phyloP scores from a whole-genome alignment of 805 yeast genomes.

The Candida verbasci region DNA sequence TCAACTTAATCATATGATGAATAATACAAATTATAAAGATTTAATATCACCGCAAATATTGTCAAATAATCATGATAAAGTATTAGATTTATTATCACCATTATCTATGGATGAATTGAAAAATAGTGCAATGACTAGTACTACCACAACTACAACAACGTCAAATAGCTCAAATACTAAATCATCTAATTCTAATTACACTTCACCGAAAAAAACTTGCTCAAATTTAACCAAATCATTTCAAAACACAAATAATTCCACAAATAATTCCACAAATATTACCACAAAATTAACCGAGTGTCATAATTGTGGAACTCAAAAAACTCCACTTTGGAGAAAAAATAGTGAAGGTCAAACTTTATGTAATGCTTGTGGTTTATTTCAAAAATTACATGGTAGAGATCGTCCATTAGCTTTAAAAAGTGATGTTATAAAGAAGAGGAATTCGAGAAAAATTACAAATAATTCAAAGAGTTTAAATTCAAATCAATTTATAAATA shows the following conservation, averaged over 20 bases:
- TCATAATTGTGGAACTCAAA: conserved; percentile 53
- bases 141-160: conserved; percentile 1
- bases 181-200: not conserved
- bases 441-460: conserved; percentile 20
- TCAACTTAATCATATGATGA: conserved; percentile 17
- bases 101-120: conserved; percentile 34
- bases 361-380: conserved; percentile 64
- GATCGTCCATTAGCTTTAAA: conserved; percentile 58
- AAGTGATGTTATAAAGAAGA: conserved; percentile 54
- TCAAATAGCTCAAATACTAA: not conserved
- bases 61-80: conserved; percentile 14
- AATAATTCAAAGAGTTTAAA: conserved; percentile 3
- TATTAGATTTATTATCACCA: conserved; percentile 38
- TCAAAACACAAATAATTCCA: conserved; percentile 7
- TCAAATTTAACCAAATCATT: conserved; percentile 16
- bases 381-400: conserved; percentile 58
- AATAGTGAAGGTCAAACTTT: conserved; percentile 57
- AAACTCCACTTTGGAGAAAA: conserved; percentile 62
- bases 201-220: not conserved
- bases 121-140: conserved; percentile 11
- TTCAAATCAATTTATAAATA: conserved; percentile 4
- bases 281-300: conserved; percentile 28
- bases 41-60: not conserved
- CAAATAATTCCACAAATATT: too few relatives aligned
- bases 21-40: conserved; percentile 1